Conservation (phyloP, 371 early-diverging fungal genomes). For the Mucor mucedo region DNA sequence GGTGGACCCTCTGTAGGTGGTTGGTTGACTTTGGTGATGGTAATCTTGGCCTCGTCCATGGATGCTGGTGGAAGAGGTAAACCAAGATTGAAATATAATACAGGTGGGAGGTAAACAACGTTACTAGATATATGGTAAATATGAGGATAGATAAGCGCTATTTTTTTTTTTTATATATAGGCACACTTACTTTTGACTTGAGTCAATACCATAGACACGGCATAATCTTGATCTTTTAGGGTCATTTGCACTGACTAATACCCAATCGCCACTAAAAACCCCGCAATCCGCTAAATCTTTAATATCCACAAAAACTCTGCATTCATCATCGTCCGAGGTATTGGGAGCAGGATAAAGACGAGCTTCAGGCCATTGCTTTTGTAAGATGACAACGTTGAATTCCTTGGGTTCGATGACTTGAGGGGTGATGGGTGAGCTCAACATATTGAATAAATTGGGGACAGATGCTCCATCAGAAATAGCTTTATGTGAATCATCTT, state of each 20-base stretch:
- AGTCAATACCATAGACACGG: constrained; percentile 48
- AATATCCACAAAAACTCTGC: constrained; percentile 60
- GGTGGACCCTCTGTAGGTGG: constrained; percentile 56
- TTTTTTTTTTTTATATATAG: constrained; percentile 2
- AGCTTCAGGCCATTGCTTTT: constrained; percentile 51
- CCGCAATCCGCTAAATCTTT: constrained; percentile 65
- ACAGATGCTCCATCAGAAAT: constrained; percentile 20
- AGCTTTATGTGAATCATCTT: constrained; percentile 3
- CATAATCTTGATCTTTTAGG: constrained; percentile 56
- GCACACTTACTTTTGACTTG: constrained; percentile 8
- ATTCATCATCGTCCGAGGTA: constrained; percentile 61
- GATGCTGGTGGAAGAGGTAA: constrained; percentile 46
- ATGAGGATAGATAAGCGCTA: background rate
- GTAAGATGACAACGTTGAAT: constrained; percentile 41
- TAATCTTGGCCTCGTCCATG: constrained; percentile 24
- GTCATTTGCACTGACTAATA: constrained; percentile 38
- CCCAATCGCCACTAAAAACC: constrained; percentile 82
- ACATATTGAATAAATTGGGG: constrained; percentile 31
- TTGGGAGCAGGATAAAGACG: constrained; percentile 60
- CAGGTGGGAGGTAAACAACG: constrained; percentile 58
- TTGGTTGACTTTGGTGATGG: constrained; percentile 38
- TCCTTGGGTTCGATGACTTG: constrained; percentile 40
- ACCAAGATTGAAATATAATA: constrained; percentile 66
- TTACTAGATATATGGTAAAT: background rate
- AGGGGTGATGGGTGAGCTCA: constrained; percentile 24